Conservation (phyloP, 2,329 filamentous ascomycete genomes). For the Colletotrichum agaves region DNA sequence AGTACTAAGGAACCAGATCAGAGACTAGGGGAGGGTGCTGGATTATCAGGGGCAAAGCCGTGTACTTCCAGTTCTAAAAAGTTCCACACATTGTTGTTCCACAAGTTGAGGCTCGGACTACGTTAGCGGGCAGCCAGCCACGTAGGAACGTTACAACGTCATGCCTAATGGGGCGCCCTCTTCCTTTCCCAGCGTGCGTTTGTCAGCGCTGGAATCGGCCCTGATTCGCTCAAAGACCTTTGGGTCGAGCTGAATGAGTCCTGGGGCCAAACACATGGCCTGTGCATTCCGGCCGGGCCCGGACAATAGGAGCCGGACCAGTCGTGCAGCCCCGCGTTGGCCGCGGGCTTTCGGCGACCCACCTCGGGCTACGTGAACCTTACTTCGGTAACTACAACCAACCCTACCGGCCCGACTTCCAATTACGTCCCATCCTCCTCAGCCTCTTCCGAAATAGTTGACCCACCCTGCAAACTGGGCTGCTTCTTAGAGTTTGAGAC, state of each 20-base stretch:
- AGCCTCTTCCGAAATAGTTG: background rate
- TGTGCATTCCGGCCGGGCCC: slow-evolving; percentile 26
- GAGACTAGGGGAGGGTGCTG: too few relatives aligned
- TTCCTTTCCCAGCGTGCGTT: background rate
- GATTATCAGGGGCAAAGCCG: too few relatives aligned
- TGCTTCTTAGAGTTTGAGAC: slow-evolving; percentile 26
- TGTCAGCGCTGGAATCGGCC: slow-evolving; percentile 8
- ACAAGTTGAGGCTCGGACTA: too few relatives aligned
- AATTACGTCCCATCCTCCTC: background rate
- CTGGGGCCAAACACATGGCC: slow-evolving; percentile 33
- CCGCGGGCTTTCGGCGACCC: slow-evolving; percentile 24
- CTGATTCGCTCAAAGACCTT: slow-evolving; percentile 11
- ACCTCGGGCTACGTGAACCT: slow-evolving; percentile 20
- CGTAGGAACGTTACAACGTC: slow-evolving; percentile 23
- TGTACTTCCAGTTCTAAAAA: too few relatives aligned
- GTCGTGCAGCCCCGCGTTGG: background rate
- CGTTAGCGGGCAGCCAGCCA: background rate
- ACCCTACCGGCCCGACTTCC: slow-evolving; percentile 3
- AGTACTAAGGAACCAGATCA: too few relatives aligned
- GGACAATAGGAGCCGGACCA: slow-evolving; percentile 11
- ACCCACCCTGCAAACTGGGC: background rate
- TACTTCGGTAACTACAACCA: slow-evolving; percentile 9
- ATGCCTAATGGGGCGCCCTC: background rate
- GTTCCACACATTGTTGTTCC: too few relatives aligned
- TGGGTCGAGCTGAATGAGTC: background rate